Percentiles rank a stretch among this genome's conserved stretches.
phyloP scores from a whole-genome alignment of 306 rosid genomes.

The Cicer pinnatifidum region DNA sequence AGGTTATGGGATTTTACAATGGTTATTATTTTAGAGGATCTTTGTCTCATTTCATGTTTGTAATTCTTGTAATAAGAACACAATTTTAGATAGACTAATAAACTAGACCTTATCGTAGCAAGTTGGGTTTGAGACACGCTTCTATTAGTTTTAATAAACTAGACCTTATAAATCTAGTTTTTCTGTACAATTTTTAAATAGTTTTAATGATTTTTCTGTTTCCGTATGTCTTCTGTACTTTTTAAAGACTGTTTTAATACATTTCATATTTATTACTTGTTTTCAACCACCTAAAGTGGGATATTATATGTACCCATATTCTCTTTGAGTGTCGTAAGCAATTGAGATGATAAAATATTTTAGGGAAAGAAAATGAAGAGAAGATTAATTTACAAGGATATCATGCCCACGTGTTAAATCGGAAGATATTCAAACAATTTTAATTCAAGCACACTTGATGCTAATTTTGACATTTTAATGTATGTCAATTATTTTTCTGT shows the following conservation, averaged over 20 bases:
- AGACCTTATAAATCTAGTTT: background rate
- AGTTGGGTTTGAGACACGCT: background rate
- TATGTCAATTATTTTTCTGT: background rate
- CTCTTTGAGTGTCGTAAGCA: too few relatives aligned
- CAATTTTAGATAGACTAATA: slow-evolving; percentile 39
- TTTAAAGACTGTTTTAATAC: background rate
- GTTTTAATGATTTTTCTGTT: background rate
- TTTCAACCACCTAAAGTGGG: slow-evolving; percentile 11
- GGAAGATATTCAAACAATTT: too few relatives aligned
- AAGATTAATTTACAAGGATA: too few relatives aligned
- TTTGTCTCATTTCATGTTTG: slow-evolving; percentile 19
- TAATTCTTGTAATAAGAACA: slow-evolving; percentile 45
- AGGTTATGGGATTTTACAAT: slow-evolving; percentile 36
- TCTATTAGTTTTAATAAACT: background rate
- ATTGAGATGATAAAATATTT: too few relatives aligned
- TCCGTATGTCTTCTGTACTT: background rate
- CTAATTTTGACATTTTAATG: background rate
- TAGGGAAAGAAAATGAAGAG: too few relatives aligned
- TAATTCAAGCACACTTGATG: too few relatives aligned
- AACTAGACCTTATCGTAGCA: background rate
- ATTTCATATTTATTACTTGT: background rate
- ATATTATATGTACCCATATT: too few relatives aligned
- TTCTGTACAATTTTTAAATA: background rate
- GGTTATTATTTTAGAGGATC: slow-evolving; percentile 14
- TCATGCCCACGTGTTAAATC: too few relatives aligned